Conservation (phyloP, 1,284 basidiomycete species). For the Anthracocystis walkeri region DNA sequence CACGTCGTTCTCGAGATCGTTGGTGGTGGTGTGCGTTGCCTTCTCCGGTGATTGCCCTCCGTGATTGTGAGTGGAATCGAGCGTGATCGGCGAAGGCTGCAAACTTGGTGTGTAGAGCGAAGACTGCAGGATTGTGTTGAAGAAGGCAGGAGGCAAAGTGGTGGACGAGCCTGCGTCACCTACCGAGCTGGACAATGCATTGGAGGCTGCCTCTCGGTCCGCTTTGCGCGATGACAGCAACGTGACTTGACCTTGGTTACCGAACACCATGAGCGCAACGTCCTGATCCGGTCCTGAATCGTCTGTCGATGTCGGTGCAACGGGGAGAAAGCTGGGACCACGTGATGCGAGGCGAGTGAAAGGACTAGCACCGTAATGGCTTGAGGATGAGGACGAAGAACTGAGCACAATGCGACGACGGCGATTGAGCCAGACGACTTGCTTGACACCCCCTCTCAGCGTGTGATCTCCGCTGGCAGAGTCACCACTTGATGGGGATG, state of each 20-base stretch:
- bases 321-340: conserved; percentile 22
- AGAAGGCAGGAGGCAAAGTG: conserved; percentile 6
- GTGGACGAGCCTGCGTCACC: not conserved
- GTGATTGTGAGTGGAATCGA: conserved; percentile 23
- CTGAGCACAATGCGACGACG: conserved; percentile 32
- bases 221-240: conserved; percentile 31
- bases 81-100: conserved; percentile 43
- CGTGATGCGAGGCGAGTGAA: conserved; percentile 31
- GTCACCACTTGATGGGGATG: conserved; percentile 13
- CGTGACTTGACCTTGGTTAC: conserved; percentile 36
- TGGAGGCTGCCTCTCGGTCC: conserved; percentile 11
- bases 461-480: not conserved
- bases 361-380: conserved; percentile 23
- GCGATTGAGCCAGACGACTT: conserved; percentile 38
- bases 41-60: conserved; percentile 2
- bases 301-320: conserved; percentile 8
- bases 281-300: conserved; percentile 27
- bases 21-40: conserved; percentile 1
- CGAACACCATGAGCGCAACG: conserved; percentile 41
- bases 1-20: not conserved
- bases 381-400: conserved; percentile 9
- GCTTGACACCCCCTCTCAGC: conserved; percentile 26
- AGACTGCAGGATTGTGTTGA: conserved; percentile 32
- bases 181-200: not conserved
- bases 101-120: conserved; percentile 32